Base-by-base conservation (phyloP, 2,329 filamentous ascomycete species). In the Cephalotrichum gorgonifer region DNA sequence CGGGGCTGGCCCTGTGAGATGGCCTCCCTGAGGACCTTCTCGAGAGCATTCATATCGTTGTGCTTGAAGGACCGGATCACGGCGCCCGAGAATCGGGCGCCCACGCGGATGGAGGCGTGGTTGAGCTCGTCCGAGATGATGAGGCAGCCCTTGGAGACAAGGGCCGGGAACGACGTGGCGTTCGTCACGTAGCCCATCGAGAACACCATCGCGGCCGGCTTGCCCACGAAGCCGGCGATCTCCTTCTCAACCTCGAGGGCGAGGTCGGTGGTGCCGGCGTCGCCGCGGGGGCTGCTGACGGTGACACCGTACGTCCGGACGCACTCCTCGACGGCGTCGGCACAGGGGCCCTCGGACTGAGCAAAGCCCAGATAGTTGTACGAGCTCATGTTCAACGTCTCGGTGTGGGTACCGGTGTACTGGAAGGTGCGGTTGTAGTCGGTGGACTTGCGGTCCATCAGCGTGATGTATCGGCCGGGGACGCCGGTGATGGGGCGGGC, bases 311-410 rank as follows among this genome's bases (percentile, higher is more conserved):
- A 93, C 61, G 85, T 90, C 66, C 80, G 83, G 55, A 95, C 81
- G 43, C 79, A 80, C 43, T 90, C 85, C 70, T 98, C 93, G 4
- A 91, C 88, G 14, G 87, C 85, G 64, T 97, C 91, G 43, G 93
- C 93, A 62, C 93, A 98, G 38, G 93, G 91, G 11, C 93, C 93
- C 56, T 97, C 90, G 0, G 93, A 96, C 66, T 98, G 93, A 47
- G 93, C 93, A 60, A 98, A 98, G 41, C 93, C 93, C 23, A 98
- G 86, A 64, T 98, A 98, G 69, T 98, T 98, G 77, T 98, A 98
- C 1, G 93, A 98, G 72, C 91, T 96, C 85, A 98, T 86, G 70
- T 98, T 98, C 59, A 98, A 73, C 0, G 93, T 97, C 67, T 98
- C 88, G 1, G 91, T 97, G 51, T 81, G 85, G 44, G 88, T 95